phyloP scores from a whole-genome alignment of 192 early-diverging fungal species.

The Chytriomyces confervae region DNA sequence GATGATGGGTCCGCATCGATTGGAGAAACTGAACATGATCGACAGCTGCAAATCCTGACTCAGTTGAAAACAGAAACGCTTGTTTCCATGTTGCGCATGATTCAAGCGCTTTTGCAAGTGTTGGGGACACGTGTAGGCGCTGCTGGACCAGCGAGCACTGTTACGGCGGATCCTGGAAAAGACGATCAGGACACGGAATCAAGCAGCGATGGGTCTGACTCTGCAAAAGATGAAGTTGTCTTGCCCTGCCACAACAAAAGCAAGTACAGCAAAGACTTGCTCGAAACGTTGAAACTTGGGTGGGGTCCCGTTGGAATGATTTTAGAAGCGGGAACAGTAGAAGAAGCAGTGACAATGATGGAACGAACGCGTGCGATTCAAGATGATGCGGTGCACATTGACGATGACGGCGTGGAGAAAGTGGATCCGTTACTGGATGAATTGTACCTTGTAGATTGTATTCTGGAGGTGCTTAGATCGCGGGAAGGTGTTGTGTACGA shows the following conservation, averaged over 20 bases:
- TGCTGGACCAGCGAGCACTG: not conserved
- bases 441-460: conserved; percentile 9
- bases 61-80: conserved; percentile 17
- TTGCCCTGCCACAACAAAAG: conserved; percentile 7
- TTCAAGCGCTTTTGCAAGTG: conserved; percentile 10
- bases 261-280: not conserved
- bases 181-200: not conserved
- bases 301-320: conserved; percentile 32
- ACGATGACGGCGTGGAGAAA: not conserved
- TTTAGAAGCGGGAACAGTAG: conserved; percentile 2
- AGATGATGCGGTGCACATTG: not conserved
- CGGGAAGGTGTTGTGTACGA: not conserved
- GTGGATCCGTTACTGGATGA: not conserved
- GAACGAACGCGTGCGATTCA: not conserved
- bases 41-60: conserved; percentile 21
- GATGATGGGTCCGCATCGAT: conserved; percentile 2
- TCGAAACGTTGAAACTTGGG: conserved; percentile 15
- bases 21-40: conserved; percentile 22
- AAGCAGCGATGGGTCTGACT: not conserved
- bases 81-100: conserved; percentile 6
- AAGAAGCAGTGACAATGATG: conserved; percentile 6
- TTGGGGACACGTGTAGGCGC: not conserved
- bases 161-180: not conserved
- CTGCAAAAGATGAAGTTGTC: not conserved
- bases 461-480: conserved; percentile 4